These are phyloP conservation scores for Ramaria sp. DNA, from an alignment of 768 basidiomycete species.

Conservation along the genomic window DNA sequence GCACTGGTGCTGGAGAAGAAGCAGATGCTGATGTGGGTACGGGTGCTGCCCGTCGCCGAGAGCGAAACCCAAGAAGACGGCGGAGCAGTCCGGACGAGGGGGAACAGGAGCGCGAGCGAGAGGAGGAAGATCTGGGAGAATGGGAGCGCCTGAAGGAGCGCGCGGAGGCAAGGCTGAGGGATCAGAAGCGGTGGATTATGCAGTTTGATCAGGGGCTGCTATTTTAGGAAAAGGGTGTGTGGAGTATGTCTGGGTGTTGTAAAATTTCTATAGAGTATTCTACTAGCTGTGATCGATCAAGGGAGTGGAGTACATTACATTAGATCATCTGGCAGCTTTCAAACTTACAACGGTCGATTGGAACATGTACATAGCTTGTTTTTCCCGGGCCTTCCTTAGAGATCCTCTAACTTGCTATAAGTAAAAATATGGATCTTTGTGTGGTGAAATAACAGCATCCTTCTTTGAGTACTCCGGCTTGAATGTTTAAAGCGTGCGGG, in stretches of 20 bases:
- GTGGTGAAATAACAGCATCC: too few relatives aligned
- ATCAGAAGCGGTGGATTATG: slow-evolving; percentile 32
- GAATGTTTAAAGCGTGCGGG: too few relatives aligned
- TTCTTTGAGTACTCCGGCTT: too few relatives aligned
- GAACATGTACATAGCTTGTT: too few relatives aligned
- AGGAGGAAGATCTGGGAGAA: slow-evolving; percentile 24
- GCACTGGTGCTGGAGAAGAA: neutral
- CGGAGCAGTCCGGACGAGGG: neutral
- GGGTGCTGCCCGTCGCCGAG: neutral
- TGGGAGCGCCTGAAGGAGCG: slow-evolving; percentile 16
- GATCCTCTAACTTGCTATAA: too few relatives aligned
- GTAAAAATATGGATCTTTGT: too few relatives aligned
- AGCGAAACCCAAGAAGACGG: neutral
- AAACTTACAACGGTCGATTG: too few relatives aligned
- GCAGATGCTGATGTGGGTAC: neutral
- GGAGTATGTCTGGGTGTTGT: neutral
- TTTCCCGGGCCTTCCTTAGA: too few relatives aligned
- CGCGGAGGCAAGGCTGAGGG: slow-evolving; percentile 42
- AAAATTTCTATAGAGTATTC: too few relatives aligned
- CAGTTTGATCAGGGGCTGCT: slow-evolving; percentile 2
- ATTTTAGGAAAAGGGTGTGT: neutral
- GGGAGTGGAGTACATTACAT: too few relatives aligned
- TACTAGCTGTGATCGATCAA: too few relatives aligned
- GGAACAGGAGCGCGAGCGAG: slow-evolving; percentile 5
- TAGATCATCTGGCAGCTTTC: too few relatives aligned